These are phyloP conservation scores for Xylaria sp. DNA, from an alignment of 2,329 filamentous ascomycete species.

Conservation along the genomic window DNA sequence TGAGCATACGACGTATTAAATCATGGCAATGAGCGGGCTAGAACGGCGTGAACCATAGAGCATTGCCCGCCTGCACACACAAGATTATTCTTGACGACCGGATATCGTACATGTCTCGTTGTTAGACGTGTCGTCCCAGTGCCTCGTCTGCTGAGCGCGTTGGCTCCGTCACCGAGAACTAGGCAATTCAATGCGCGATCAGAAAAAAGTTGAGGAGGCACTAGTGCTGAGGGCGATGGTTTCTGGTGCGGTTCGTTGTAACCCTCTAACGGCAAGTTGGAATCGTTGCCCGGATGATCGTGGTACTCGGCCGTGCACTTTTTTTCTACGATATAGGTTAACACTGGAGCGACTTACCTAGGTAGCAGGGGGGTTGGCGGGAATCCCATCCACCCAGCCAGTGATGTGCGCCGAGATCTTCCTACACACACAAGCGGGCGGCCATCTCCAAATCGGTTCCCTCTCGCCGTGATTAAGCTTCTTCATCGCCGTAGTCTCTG, in stretches of 20 bases:
- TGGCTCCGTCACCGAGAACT: constrained; percentile 1
- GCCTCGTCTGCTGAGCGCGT: constrained; percentile 10
- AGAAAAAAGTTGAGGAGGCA: constrained; percentile 19
- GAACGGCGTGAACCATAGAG: constrained; percentile 40
- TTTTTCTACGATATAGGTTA: background rate
- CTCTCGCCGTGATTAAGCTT: constrained; percentile 37
- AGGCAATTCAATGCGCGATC: constrained; percentile 10
- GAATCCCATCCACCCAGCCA: constrained; percentile 41
- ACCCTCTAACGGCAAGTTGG: constrained; percentile 45
- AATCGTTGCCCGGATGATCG: constrained; percentile 42
- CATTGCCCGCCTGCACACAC: constrained; percentile 32
- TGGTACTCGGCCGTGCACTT: constrained; percentile 26
- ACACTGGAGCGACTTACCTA: constrained; percentile 26
- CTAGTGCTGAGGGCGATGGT: constrained; percentile 37
- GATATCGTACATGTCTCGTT: background rate
- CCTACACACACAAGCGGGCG: constrained; percentile 26
- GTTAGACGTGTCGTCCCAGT: constrained; percentile 31
- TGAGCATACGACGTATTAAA: constrained; percentile 47
- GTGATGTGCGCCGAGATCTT: constrained; percentile 40
- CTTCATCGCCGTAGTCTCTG: constrained; percentile 20
- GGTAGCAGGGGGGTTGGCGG: constrained; percentile 38
- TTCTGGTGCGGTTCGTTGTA: constrained; percentile 40
- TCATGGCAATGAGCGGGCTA: constrained; percentile 44
- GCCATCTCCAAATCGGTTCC: constrained; percentile 43
- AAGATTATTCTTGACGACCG: constrained; percentile 29